Evolutionary conservation across 2,329 filamentous ascomycete genomes (phyloP), one percentile per base, ranked within the genome.

Genomic region (Aspergillus niger): DNA sequence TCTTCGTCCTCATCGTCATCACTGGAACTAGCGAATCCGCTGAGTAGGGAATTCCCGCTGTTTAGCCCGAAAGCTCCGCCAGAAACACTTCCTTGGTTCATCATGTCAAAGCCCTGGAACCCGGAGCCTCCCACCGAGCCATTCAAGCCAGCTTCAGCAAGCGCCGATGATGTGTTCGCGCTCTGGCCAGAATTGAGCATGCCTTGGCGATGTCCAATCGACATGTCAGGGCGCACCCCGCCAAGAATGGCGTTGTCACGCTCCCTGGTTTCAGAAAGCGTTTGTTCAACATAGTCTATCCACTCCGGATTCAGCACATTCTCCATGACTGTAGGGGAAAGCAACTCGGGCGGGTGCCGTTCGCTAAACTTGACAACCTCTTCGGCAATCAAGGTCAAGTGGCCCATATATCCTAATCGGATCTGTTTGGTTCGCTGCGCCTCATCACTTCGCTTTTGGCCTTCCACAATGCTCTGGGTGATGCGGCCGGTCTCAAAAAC

Each of bases 331-430:
- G 85, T 83, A 63, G 91, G 89, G 0, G 92, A 95, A 8, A 98
- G 83, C 20, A 94, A 81, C 77, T 98, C 93, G 0, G 92, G 90
- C 3, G 94, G 90, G 75, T 97, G 91, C 57, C 95, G 88, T 77
- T 97, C 95, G 38, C 92, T 97, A 73, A 99, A 98, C 77, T 98
- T 99, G 73, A 98, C 92, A 17, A 99, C 95, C 77, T 99, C 95
- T 77, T 99, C 95, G 30, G 95, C 94, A 62, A 99, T 97, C 28
- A 99, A 85, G 0, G 95, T 99, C 54, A 99, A 82, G 76, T 99
- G 95, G 3, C 95, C 95, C 93, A 99, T 99, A 79, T 98, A 99
- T 43, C 95, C 95, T 75, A 98, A 88, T 52, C 95, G 89, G 77
- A 96, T 97, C 75, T 91, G 92, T 65, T 86, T 91, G 72, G 90